Conservation (phyloP, 306 rosid genomes). For the Fragaria nilgerrensis region DNA sequence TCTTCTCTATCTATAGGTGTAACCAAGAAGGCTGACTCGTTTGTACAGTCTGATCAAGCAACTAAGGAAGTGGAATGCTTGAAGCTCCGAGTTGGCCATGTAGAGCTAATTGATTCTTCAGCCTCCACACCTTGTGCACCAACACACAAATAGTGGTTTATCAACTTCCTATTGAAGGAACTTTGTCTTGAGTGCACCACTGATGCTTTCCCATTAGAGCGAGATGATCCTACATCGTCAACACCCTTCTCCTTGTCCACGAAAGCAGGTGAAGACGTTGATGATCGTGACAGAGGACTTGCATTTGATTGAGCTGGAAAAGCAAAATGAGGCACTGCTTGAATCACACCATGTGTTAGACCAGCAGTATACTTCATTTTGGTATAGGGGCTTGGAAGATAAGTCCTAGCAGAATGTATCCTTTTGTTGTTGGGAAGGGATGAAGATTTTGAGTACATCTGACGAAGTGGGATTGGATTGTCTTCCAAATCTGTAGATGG, state of each 20-base stretch:
- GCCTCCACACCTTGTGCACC: slow-evolving; percentile 59
- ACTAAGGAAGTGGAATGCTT: slow-evolving; percentile 50
- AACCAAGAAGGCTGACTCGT: not conserved
- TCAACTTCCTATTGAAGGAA: slow-evolving; percentile 53
- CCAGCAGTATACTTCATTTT: slow-evolving; percentile 64
- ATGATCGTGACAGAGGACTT: slow-evolving; percentile 38
- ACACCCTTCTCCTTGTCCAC: slow-evolving; percentile 38
- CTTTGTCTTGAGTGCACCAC: slow-evolving; percentile 32
- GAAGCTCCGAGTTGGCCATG: slow-evolving; percentile 31
- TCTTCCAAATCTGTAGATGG: slow-evolving; percentile 36
- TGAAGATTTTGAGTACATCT: slow-evolving; percentile 46
- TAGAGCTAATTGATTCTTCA: slow-evolving; percentile 49
- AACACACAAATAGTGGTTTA: slow-evolving; percentile 63
- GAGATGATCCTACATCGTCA: slow-evolving; percentile 34
- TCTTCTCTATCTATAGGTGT: slow-evolving; percentile 7
- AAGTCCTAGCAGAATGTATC: slow-evolving; percentile 33
- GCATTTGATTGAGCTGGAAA: slow-evolving; percentile 31
- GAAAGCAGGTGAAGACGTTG: slow-evolving; percentile 44
- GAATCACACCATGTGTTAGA: slow-evolving; percentile 77
- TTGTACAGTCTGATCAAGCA: slow-evolving; percentile 38
- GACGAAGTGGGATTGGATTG: slow-evolving; percentile 61
- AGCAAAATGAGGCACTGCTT: slow-evolving; percentile 49
- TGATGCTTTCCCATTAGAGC: slow-evolving; percentile 31
- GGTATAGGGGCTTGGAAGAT: slow-evolving; percentile 63
- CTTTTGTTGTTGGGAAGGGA: slow-evolving; percentile 61